Conservation (phyloP, 1,284 basidiomycete species). For the Termitomyces sp. region DNA sequence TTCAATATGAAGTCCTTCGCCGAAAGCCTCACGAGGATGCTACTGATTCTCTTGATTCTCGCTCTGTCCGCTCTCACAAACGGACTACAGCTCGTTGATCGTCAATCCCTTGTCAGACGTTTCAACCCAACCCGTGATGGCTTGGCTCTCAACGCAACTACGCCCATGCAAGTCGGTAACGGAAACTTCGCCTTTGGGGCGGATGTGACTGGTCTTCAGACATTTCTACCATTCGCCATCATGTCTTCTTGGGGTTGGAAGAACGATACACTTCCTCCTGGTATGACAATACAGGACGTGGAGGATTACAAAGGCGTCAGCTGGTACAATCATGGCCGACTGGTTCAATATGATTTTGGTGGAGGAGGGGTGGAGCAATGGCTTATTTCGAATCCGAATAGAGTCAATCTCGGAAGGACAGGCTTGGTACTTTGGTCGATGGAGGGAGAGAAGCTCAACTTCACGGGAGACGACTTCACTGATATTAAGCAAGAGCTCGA, state of each 20-base stretch:
- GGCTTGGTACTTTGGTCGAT: constrained; percentile 41
- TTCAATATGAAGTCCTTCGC: neutral
- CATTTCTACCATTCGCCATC: constrained; percentile 50
- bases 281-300: constrained; percentile 39
- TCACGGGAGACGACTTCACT: constrained; percentile 37
- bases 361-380: constrained; percentile 47
- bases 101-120: constrained; percentile 31
- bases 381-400: constrained; percentile 55
- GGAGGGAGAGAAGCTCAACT: constrained; percentile 26
- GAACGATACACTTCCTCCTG: constrained; percentile 49
- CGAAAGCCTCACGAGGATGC: neutral
- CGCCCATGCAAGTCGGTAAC: constrained; percentile 59
- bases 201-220: constrained; percentile 56
- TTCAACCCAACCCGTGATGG: constrained; percentile 51
- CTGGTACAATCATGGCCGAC: constrained; percentile 46
- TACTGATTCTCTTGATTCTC: neutral
- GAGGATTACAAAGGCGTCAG: constrained; percentile 44
- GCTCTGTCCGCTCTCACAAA: neutral
- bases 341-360: constrained; percentile 51
- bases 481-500: constrained; percentile 41
- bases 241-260: constrained; percentile 63
- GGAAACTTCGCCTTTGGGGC: constrained; percentile 59
- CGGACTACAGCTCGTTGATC: constrained; percentile 2
- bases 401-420: constrained; percentile 49
- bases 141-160: constrained; percentile 34